Evolutionary conservation across 2,329 filamentous ascomycete species (phyloP), one percentile per base, ranked within the genome.

Genomic region (Colletotrichum liriopes): DNA sequence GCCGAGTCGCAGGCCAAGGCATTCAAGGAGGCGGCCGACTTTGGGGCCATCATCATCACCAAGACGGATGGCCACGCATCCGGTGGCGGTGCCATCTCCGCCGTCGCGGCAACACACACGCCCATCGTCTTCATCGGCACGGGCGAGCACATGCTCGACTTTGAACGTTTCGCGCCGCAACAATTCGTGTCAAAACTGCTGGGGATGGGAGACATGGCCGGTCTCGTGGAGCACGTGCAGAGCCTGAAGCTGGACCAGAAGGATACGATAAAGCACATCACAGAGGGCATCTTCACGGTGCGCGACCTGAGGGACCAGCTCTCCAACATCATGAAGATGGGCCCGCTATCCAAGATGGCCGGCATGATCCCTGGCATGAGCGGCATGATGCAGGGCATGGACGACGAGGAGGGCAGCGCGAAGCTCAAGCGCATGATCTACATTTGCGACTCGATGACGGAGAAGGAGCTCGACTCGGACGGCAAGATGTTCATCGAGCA

Each of bases 311-410:
- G 96, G 26, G 96, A 99, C 81, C 97, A 99, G 80, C 91, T 99
- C 16, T 93, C 93, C 71, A 98, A 98, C 79, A 98, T 99, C 79
- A 98, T 98, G 95, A 99, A 99, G 86, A 98, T 99, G 96, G 96
- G 96, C 0, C 96, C 96, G 0, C 85, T 99, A 1, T 97, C 94
- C 23, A 98, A 99, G 82, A 97, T 99, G 90, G 97, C 96, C 0
- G 95, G 95, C 77, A 99, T 99, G 96, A 98, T 99, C 75, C 96
- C 96, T 0, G 96, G 96, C 37, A 93, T 99, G 82, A 93, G 93
- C 76, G 93, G 93, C 79, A 92, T 98, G 88, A 98, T 98, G 90
- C 92, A 94, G 65, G 94, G 94, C 49, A 96, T 98, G 90, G 95
- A 98, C 79, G 97, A 99, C 79, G 96, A 98, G 79, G 96, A 98